Percentiles rank a stretch among this genome's conserved stretches.
phyloP scores from a whole-genome alignment of 352 stramenopile species.

The Elongisporangium anandrum region DNA sequence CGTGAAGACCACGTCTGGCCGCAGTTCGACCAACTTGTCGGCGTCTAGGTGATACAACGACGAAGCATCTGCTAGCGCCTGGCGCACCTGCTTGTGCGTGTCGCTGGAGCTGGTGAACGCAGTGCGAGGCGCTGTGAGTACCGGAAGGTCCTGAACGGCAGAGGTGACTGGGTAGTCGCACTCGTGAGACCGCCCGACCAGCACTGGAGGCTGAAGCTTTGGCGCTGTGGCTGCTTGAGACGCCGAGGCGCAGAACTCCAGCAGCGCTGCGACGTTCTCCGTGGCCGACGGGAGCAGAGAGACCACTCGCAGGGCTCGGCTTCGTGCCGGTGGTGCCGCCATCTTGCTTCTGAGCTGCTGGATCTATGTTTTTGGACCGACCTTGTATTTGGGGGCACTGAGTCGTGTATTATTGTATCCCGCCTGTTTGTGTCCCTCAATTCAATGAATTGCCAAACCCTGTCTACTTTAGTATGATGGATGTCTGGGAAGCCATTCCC shows the following conservation, averaged over 20 bases:
- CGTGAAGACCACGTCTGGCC: conserved; percentile 66
- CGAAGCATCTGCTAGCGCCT: conserved; percentile 34
- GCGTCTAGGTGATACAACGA: conserved; percentile 66
- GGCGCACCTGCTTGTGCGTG: conserved; percentile 61
- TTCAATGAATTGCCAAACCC: no score
- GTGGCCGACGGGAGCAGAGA: conserved; percentile 68
- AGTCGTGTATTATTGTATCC: no score
- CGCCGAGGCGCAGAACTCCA: conserved; percentile 14
- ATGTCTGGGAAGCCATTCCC: no score
- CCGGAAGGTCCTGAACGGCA: conserved; percentile 33
- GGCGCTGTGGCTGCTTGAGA: background rate
- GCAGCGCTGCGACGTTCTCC: conserved; percentile 49
- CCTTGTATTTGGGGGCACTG: no score
- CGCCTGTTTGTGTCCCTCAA: no score
- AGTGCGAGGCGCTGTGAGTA: conserved; percentile 53
- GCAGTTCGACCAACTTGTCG: conserved; percentile 24
- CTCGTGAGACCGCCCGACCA: conserved; percentile 73
- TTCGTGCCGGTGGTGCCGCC: background rate
- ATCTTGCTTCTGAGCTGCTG: no score
- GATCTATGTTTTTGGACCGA: no score
- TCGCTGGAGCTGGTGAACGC: conserved; percentile 59
- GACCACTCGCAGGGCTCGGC: conserved; percentile 40
- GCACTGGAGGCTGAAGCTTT: conserved; percentile 16
- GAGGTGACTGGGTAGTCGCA: conserved; percentile 47
- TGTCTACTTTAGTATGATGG: no score